Evolutionary conservation across 352 stramenopile genomes (phyloP), one percentile per base, ranked within the genome.

Genomic region (Phytophthora nicotianae): DNA sequence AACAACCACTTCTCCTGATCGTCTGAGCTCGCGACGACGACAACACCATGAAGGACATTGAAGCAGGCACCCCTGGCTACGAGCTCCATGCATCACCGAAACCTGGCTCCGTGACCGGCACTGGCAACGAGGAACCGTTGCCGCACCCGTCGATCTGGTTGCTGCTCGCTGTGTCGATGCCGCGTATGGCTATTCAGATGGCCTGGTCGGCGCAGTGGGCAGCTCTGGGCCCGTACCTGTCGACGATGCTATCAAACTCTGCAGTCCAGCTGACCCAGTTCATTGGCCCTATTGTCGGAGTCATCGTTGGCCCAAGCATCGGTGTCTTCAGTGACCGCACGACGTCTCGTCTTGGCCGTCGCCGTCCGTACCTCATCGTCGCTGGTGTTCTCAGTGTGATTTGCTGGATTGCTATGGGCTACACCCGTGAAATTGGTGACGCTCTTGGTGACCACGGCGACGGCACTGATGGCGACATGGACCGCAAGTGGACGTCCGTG

Each of bases 391-490:
- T 70, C 37, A 83, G 62, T 56, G 50, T 69, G 0, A 58, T 80
- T 37, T 88, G 78, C 62, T 88, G 70, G 75, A 75, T 72, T 19
- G 52, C 76, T 23, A 85, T 88, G 75, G 77, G 73, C 48, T 82
- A 80, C 65, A 82, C 75, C 4, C 56, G 71, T 9, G 61, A 70
- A 21, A 70, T 70, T 20, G 62, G 56, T 4, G 56, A 66, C 6
- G 55, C 56, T 27, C 49, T 70, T 52, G 73, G 59, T 27, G 64
- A 72, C 48, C 17, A 41, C 19, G 64, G 64, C 19, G 46, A 65
- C 16, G 49, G 54, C 17, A 19, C 27, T 11, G 21, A 9, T 2
- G 50, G 35, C 21, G 38, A 57, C 4, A 45, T 26, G 1, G 27
- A 60, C 64, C 64, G 64, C 23, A 72, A 37, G 21, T 75, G 68